Percentiles rank a stretch among this genome's conserved stretches.
phyloP scores from a whole-genome alignment of 2,329 filamentous ascomycete species.

The Exophiala calicioides region DNA sequence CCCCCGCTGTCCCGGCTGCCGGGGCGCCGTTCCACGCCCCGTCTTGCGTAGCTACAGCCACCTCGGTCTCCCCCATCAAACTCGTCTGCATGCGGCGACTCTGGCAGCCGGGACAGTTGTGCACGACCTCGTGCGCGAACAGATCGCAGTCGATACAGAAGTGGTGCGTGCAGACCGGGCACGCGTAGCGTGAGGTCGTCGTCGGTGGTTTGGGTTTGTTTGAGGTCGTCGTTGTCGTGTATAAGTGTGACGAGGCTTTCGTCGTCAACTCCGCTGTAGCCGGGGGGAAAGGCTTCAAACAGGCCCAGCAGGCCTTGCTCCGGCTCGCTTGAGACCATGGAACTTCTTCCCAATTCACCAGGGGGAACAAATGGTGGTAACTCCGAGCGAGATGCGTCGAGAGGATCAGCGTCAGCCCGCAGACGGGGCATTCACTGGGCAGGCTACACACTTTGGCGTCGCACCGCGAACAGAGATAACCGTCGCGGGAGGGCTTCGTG shows the following conservation, averaged over 20 bases:
- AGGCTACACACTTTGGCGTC: conserved; percentile 84
- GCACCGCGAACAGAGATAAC: conserved; percentile 89
- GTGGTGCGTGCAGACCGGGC: conserved; percentile 80
- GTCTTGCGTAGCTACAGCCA: not conserved
- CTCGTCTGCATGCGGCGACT: conserved; percentile 36
- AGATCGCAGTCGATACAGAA: conserved; percentile 99
- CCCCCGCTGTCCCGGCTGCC: not conserved
- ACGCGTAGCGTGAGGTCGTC: conserved; percentile 68
- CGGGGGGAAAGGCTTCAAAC: conserved; percentile 69
- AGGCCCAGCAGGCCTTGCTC: conserved; percentile 73
- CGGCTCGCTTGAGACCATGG: conserved; percentile 70
- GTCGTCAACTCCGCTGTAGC: too few species aligned
- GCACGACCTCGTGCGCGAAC: conserved; percentile 88
- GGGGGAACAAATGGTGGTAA: conserved; percentile 88
- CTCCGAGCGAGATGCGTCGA: conserved; percentile 91
- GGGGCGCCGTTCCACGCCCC: not conserved
- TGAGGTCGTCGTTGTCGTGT: conserved; percentile 32
- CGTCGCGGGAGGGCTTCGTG: conserved; percentile 75
- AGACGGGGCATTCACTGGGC: conserved; percentile 87
- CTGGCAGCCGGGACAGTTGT: conserved; percentile 93
- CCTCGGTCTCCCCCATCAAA: conserved; percentile 31
- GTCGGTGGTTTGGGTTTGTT: conserved; percentile 2
- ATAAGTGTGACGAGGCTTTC: conserved; percentile 38
- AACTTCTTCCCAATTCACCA: conserved; percentile 89
- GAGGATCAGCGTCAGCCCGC: conserved; percentile 86